phyloP scores from a whole-genome alignment of 2,329 filamentous ascomycete species.

The Aureobasidium sp. region DNA sequence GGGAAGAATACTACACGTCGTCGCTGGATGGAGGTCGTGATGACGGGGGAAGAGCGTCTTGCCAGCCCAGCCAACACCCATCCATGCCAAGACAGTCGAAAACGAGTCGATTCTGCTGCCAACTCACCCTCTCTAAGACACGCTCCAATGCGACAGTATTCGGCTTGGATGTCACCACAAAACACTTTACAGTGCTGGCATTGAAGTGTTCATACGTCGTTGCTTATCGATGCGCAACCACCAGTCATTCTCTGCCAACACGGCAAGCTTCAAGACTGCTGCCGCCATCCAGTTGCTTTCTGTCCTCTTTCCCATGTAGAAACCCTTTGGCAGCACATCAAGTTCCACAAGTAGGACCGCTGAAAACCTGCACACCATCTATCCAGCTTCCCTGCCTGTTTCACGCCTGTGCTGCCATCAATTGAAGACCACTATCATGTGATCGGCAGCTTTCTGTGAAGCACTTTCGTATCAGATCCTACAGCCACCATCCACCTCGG shows the following conservation, averaged over 20 bases:
- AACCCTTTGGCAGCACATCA: background rate
- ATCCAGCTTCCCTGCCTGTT: background rate
- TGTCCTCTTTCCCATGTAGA: background rate
- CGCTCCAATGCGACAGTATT: background rate
- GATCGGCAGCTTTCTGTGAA: background rate
- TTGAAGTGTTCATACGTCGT: background rate
- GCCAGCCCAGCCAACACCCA: background rate
- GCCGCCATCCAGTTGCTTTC: background rate
- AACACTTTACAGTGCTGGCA: background rate
- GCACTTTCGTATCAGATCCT: background rate
- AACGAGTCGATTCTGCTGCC: background rate
- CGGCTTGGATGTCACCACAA: too few species aligned
- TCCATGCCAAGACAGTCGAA: background rate
- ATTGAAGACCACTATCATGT: background rate
- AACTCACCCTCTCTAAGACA: background rate
- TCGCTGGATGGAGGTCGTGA: constrained; percentile 1
- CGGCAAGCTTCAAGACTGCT: background rate
- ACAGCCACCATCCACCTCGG: background rate
- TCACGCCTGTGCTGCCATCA: background rate
- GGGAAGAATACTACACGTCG: constrained; percentile 12
- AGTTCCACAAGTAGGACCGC: background rate
- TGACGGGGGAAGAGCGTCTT: constrained; percentile 7
- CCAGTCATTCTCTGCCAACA: background rate
- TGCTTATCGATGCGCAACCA: background rate
- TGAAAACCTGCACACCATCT: background rate